phyloP scores from a whole-genome alignment of 2,329 filamentous ascomycete species.

The Nemania diffusa region DNA sequence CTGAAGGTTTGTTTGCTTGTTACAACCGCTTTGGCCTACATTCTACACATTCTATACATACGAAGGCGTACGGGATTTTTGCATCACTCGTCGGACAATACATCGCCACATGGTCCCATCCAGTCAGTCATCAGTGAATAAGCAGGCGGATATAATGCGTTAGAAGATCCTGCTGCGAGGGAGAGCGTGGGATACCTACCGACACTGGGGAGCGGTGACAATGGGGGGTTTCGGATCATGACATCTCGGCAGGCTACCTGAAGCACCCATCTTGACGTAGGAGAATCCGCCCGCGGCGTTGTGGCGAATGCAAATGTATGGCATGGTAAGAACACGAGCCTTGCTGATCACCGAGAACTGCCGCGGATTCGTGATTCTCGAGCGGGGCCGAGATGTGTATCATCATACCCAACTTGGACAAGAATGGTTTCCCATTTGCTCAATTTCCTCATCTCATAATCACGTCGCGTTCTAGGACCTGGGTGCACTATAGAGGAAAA shows the following conservation, averaged over 20 bases:
- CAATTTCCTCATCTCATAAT: not conserved
- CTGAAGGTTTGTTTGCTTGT: slow-evolving; percentile 17
- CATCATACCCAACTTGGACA: not conserved
- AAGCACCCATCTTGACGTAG: slow-evolving; percentile 26
- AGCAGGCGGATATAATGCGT: slow-evolving; percentile 1
- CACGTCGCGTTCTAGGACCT: slow-evolving; percentile 8
- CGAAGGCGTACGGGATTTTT: not conserved
- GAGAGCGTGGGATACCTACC: slow-evolving; percentile 18
- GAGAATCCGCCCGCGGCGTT: slow-evolving; percentile 22
- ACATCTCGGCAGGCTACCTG: slow-evolving; percentile 43
- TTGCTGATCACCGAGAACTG: slow-evolving; percentile 30
- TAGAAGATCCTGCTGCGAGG: not conserved
- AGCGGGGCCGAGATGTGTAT: slow-evolving; percentile 30
- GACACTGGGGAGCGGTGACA: slow-evolving; percentile 14
- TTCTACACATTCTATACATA: not conserved
- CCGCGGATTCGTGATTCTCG: slow-evolving; percentile 23
- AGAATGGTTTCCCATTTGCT: not conserved
- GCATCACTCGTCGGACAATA: slow-evolving; percentile 17
- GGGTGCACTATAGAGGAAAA: slow-evolving; percentile 5
- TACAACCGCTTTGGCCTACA: not conserved
- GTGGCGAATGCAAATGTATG: slow-evolving; percentile 34
- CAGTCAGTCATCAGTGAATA: slow-evolving; percentile 22
- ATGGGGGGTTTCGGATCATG: slow-evolving; percentile 40
- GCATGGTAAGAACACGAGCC: slow-evolving; percentile 32
- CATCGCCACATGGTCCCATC: slow-evolving; percentile 24